Conservation (phyloP, 805 yeast genomes). For the Zygosaccharomyces gambellarensis region DNA sequence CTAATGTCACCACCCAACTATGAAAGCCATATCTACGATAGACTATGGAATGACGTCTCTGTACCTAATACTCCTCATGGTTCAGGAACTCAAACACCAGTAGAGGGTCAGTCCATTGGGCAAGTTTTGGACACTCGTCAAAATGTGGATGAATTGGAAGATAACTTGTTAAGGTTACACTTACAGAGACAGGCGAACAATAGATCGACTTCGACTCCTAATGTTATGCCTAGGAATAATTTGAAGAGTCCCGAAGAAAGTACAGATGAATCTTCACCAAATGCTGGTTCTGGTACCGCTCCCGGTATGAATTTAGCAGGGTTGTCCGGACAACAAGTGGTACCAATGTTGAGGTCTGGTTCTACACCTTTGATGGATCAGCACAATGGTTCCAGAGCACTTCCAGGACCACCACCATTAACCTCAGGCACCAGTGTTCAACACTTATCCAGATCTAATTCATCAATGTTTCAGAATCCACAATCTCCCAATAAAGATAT, state of each 20-base stretch:
- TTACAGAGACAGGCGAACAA: conserved; percentile 13
- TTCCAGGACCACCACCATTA: background rate
- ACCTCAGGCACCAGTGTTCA: conserved; percentile 2
- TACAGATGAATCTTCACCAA: background rate
- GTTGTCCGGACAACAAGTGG: background rate
- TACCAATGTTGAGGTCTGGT: conserved; percentile 2
- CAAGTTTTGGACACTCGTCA: conserved; percentile 22
- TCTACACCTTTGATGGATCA: conserved; percentile 1
- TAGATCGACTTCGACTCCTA: conserved; percentile 1
- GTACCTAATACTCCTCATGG: conserved; percentile 32
- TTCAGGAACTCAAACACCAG: conserved; percentile 33
- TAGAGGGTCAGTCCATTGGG: conserved; percentile 16
- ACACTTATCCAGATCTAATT: conserved; percentile 2
- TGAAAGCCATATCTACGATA: conserved; percentile 74
- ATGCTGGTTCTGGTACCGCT: background rate
- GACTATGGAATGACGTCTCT: conserved; percentile 61
- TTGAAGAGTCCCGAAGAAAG: background rate
- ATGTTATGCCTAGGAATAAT: background rate
- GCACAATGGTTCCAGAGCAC: background rate
- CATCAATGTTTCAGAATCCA: conserved; percentile 35
- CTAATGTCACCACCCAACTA: conserved; percentile 82
- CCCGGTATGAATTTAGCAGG: background rate
- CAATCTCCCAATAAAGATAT: conserved; percentile 36
- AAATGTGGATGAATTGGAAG: conserved; percentile 34
- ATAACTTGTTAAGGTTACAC: conserved; percentile 16